Evolutionary conservation across 2,329 filamentous ascomycete species (phyloP).

Genomic region (Diaporthe citriasiana): DNA sequence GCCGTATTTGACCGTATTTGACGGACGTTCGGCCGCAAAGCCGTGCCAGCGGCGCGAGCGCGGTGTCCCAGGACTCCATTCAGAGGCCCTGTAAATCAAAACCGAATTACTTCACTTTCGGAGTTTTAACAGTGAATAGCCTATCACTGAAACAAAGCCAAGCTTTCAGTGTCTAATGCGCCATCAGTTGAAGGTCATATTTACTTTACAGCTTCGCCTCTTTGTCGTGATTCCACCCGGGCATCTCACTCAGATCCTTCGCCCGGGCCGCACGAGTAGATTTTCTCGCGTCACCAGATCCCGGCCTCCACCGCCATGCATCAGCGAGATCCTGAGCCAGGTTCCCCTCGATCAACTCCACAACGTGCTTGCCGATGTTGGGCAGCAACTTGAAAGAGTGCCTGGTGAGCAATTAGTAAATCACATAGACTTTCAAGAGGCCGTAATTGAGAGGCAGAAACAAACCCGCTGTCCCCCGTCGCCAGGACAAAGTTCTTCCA

Average conservation of each 20-base stretch:
- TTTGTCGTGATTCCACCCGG: constrained; percentile 55
- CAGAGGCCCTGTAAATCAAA: too few relatives aligned
- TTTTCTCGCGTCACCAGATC: constrained; percentile 57
- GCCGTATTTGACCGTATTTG: too few relatives aligned
- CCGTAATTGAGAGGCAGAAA: constrained; percentile 18
- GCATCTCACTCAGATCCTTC: constrained; percentile 61
- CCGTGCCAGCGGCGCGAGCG: too few relatives aligned
- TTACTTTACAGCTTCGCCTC: background rate
- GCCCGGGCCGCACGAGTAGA: constrained; percentile 56
- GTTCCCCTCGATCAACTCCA: constrained; percentile 58
- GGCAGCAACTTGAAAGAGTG: constrained; percentile 62
- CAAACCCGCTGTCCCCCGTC: constrained; percentile 62
- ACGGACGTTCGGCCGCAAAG: too few relatives aligned
- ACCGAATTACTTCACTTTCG: too few relatives aligned
- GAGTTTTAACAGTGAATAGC: too few relatives aligned
- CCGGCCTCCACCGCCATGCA: constrained; percentile 61
- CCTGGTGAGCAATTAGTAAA: constrained; percentile 46
- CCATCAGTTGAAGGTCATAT: too few relatives aligned
- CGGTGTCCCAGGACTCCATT: too few relatives aligned
- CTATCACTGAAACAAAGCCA: too few relatives aligned
- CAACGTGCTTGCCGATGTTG: constrained; percentile 61
- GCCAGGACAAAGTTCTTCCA: constrained; percentile 63
- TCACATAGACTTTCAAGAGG: background rate
- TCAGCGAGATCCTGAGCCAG: constrained; percentile 55
- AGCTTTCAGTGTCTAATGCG: too few relatives aligned